Base-by-base conservation (phyloP, 2,329 filamentous ascomycete genomes). In the Aspergillus alliaceus region DNA sequence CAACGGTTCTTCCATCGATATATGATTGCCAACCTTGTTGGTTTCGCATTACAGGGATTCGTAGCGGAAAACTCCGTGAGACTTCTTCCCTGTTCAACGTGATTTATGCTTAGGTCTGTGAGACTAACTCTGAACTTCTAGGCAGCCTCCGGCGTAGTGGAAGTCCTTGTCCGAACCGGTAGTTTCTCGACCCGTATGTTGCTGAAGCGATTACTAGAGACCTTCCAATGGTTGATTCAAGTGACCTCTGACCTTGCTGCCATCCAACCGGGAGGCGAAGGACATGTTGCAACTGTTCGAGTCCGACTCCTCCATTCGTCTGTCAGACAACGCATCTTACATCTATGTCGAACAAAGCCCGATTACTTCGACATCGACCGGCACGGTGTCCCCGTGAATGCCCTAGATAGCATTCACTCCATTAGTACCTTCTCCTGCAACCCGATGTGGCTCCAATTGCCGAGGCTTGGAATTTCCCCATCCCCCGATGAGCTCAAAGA, bases 1-100 rank as follows among this genome's bases (percentile, higher is more conserved):
- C 89, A 92, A 69, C 82, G 87, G 63, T 83, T 91, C 2, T 90
- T 91, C 66, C 90, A 90, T 71, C 83, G 89, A 22, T 92, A 91
- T 70, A 87, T 84, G 20, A 86, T 84, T 44, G 57, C 61, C 2
- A 63, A 66, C 34, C 57, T 65, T 9, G 54, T 64, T 2, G 63
- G 63, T 6, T 64, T 66, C 24, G 61, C 59, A 3, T 35, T 66
- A 18, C 64, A 66, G 22, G 63, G 61, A 0, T 66, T 66, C 31
- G 51, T 66, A 25, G 62, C 57, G 11, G 64, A 64, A 44, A 64
- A 63, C 40, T 63, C 63, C 25, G 63, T 65, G 57, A 15, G 51
- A 20, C 15, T 22, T 15, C n/a, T 4, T 29, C 24, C n/a, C n/a
- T 11, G 18, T 31, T 12, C 20, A 22, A 11, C 8, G n/a, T 20